Conservation (phyloP, 2,329 filamentous ascomycete genomes). For the Botrytis deweyae region DNA sequence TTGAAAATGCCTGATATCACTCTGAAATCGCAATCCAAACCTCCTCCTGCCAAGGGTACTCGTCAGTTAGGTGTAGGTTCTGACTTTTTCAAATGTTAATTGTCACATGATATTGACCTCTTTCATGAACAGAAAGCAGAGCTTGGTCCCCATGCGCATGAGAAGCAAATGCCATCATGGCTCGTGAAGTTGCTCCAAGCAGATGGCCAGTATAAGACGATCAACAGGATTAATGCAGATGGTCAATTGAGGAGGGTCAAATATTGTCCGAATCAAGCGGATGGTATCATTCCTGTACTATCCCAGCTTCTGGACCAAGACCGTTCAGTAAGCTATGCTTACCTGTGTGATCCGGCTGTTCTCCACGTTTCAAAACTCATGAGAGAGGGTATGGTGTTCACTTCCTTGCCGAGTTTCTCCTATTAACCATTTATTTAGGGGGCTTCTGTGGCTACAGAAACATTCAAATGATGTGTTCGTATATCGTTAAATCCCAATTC, state of each 20-base stretch:
- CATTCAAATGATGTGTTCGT: conserved; percentile 87
- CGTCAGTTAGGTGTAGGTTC: conserved; percentile 40
- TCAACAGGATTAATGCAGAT: conserved; percentile 49
- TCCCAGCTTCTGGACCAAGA: conserved; percentile 65
- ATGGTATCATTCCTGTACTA: conserved; percentile 61
- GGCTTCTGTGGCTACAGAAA: conserved; percentile 95
- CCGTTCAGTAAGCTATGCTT: conserved; percentile 64
- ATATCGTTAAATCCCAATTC: conserved; percentile 61
- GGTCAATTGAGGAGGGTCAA: conserved; percentile 46
- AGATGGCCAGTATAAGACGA: conserved; percentile 54
- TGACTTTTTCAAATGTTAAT: conserved; percentile 3
- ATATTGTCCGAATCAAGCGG: conserved; percentile 47
- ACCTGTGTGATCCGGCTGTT: conserved; percentile 74
- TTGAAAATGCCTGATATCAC: conserved; percentile 37
- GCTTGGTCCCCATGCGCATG: conserved; percentile 69
- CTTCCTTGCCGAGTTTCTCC: conserved; percentile 6
- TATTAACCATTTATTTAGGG: conserved; percentile 46
- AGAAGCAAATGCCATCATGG: conserved; percentile 72
- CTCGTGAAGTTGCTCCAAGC: conserved; percentile 60
- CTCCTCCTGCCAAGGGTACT: conserved; percentile 14
- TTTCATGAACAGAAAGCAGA: conserved; percentile 49
- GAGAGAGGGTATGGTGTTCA: conserved; percentile 62
- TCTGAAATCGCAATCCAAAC: conserved; percentile 21
- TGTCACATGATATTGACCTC: conserved; percentile 27
- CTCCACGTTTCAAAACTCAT: conserved; percentile 79